Base-by-base conservation (phyloP, 164 flowering plant species). In the Aristolochia fimbriata region DNA sequence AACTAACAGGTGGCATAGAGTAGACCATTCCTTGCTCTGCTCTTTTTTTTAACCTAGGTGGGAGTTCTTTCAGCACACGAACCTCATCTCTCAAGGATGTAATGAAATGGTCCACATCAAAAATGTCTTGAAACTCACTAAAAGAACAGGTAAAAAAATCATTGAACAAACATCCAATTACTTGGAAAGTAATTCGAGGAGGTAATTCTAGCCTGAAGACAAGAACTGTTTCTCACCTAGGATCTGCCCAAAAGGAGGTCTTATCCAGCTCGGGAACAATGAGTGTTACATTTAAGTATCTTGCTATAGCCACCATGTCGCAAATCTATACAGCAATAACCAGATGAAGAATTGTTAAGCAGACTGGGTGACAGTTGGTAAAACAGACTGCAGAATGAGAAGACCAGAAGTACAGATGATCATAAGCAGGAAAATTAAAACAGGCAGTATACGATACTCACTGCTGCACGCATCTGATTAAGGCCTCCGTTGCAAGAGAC, bases 251-350 rank as follows among this genome's bases (percentile, higher is more conserved):
- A 47, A 90, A 93, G 37, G 98, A 93, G 50, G 92, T 73, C 72
- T 87, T 93, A 71, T 93, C 98, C 58, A 93, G 82, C 72, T 93
- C 96, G 3, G 98, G 98, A 19, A 93, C 92, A 54, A 93, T 82
- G 50, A 92, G 83, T 0, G 98, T 89, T 51, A 87, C 90, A 70
- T 92, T 92, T 48, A 92, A 61, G 61, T 81, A 75, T 73, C 97
- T 83, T 52, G 97, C 98, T 73, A 90, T 83, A 25, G 96, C 76
- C 48, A 93, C 98, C 98, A 93, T 93, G 68, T 90, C 98, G 70
- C 98, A 93, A 21, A 93, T 90, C 98, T 93, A 84, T 24, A 66
- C 15, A 64, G 17, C 43, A 60, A 46, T 14, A 43, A 7, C 13
- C 14, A 55, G 60, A n/a, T 10, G 54, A 64, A 6, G 48, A 50